Conservation (phyloP, 768 basidiomycete genomes). For the Dentipellis sp. region DNA sequence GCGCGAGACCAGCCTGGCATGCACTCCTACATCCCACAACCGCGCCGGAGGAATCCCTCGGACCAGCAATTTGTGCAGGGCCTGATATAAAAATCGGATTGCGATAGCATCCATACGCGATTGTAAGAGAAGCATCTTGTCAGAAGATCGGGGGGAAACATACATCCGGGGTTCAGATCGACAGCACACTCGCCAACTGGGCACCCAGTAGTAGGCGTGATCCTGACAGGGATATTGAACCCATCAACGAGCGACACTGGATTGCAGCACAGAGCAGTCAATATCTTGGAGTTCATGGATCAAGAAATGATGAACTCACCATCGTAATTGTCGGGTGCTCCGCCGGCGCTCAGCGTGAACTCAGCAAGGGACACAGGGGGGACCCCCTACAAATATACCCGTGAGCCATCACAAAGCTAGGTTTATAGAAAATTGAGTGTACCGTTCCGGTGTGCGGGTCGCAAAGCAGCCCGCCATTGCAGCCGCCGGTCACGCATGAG, state of each 20-base stretch:
- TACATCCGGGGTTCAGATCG: conserved; percentile 17
- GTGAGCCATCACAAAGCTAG: background rate
- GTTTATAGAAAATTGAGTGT: background rate
- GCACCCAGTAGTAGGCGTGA: conserved; percentile 49
- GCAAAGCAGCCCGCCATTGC: conserved; percentile 20
- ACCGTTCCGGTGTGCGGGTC: conserved; percentile 17
- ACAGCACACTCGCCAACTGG: conserved; percentile 47
- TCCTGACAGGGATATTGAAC: conserved; percentile 48
- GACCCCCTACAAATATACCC: conserved; percentile 33
- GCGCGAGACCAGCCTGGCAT: conserved; percentile 33
- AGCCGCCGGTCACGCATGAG: conserved; percentile 18
- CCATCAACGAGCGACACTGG: conserved; percentile 60
- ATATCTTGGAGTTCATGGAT: too few species aligned
- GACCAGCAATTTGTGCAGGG: conserved; percentile 41
- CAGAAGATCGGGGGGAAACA: background rate
- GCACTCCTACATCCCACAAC: conserved; percentile 56
- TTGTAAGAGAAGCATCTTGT: too few species aligned
- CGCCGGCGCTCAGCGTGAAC: conserved; percentile 43
- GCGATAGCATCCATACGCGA: too few species aligned
- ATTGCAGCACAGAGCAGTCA: too few species aligned
- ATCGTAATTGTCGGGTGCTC: conserved; percentile 48
- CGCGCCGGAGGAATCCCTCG: conserved; percentile 40
- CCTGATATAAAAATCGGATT: conserved; percentile 22
- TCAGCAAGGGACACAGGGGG: conserved; percentile 65
- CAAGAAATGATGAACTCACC: conserved; percentile 22